A percentile compares a stretch with the other conserved stretches of the same genome.
These are phyloP conservation scores for Spiraea crenata DNA, from an alignment of 331 rosid species.

Conservation along the genomic window DNA sequence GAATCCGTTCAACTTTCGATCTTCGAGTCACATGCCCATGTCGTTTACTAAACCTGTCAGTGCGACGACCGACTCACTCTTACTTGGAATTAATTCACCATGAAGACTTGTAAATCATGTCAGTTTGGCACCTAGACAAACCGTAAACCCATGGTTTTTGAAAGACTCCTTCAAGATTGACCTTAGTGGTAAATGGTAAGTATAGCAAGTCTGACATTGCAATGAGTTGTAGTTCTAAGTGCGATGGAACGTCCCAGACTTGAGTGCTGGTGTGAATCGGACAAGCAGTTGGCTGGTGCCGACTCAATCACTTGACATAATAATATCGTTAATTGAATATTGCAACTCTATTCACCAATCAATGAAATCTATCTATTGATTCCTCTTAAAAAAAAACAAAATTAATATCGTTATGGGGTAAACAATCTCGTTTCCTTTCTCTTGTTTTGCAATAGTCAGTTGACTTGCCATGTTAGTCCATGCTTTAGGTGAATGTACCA, in stretches of 20 bases:
- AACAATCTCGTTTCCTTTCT: background rate
- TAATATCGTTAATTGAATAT: no score
- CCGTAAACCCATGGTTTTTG: no score
- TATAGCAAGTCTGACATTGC: no score
- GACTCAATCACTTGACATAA: background rate
- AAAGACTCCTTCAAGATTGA: background rate
- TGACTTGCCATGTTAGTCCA: conserved; percentile 20
- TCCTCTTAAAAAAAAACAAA: no score
- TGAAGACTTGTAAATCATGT: background rate
- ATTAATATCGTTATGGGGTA: background rate
- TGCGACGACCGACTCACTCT: conserved; percentile 22
- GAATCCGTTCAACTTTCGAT: conserved; percentile 12
- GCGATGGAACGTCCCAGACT: no score
- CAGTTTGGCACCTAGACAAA: background rate
- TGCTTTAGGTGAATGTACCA: background rate
- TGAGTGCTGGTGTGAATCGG: no score
- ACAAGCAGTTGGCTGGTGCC: no score
- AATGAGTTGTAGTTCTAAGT: no score
- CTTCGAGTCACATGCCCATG: conserved; percentile 36
- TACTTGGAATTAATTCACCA: background rate
- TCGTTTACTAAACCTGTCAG: conserved; percentile 33
- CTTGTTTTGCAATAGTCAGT: background rate
- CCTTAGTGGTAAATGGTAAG: background rate
- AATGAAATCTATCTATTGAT: no score
- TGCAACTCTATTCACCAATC: no score